A percentile compares a stretch with the other conserved stretches of the same genome.
Evolutionary conservation across 192 early-diverging fungal genomes (phyloP).

Genomic region (Coemansia sp.): DNA sequence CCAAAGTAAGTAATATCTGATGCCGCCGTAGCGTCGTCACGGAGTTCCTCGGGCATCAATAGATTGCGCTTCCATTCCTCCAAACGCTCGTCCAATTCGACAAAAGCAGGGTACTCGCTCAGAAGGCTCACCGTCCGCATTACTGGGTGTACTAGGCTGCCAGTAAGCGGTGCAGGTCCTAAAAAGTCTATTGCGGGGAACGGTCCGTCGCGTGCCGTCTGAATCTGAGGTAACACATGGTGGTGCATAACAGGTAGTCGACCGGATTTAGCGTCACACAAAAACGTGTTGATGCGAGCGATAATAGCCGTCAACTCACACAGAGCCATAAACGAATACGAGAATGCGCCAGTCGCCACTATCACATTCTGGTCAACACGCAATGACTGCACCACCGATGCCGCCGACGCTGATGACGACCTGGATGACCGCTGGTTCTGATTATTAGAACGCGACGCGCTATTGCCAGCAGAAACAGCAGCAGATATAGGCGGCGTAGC

Average conservation of each 20-base stretch:
- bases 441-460: no score
- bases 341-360: conserved; percentile 56
- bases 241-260: conserved; percentile 21
- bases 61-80: conserved; percentile 49
- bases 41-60: conserved; percentile 50
- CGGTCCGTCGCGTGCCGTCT: conserved; percentile 19
- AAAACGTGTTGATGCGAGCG: conserved; percentile 42
- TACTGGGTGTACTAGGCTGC: conserved; percentile 36
- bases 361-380: conserved; percentile 37
- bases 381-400: conserved; percentile 27
- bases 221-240: background rate
- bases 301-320: conserved; percentile 55
- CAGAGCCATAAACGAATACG: conserved; percentile 58
- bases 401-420: conserved; percentile 31
- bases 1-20: conserved; percentile 53
- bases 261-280: conserved; percentile 50
- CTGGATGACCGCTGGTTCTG: conserved; percentile 27
- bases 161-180: conserved; percentile 10
- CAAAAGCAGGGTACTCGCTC: conserved; percentile 47
- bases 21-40: conserved; percentile 48
- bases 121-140: conserved; percentile 33
- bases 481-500: background rate
- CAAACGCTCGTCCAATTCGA: conserved; percentile 44
- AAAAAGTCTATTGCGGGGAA: conserved; percentile 53
- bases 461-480: no score